Base-by-base conservation (phyloP, 2,329 filamentous ascomycete genomes). In the Aspergillus udagawae region DNA sequence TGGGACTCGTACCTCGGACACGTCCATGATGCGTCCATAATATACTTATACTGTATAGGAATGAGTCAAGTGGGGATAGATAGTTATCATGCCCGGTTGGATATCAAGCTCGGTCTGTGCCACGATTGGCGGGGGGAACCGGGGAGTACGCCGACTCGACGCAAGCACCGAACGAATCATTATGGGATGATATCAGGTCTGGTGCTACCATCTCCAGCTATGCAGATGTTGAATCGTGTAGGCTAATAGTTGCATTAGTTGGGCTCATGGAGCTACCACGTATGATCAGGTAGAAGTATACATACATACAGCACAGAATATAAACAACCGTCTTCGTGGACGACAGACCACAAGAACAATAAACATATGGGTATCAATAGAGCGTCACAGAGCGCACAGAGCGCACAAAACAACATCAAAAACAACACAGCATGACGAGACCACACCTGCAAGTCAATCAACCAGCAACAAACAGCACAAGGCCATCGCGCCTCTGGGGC, bases 291-390 rank as follows among this genome's bases (percentile, higher is more conserved):
- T 21, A 44, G n/a, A 12, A 4, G 10, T 45, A 45, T 45, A 47
- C 44, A 47, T 45, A 47, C 44, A 47, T 47, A 47, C 21, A 47
- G 14, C 14, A 21, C 8, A 21, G 23, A 20, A 12, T 12, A 25
- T 3, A 29, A 10, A 29, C 28, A 21, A 20, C 17, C 41, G 20
- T n/a, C 41, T 21, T 14, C 9, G 32, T 23, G 35, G 48, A 32
- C 49, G 14, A 51, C 32, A 20, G 17, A 12, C 20, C 20, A 28
- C 47, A 54, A 44, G 48, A 56, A n/a, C 49, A 50, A 27, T 56
- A 59, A 45, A 56, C 55, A 59, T 57, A 32, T 21, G 62, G 60
- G 60, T 62, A 65, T 60, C 61, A 56, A 60, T 60, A 54, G 35
- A 42, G 29, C n/a, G n/a, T n/a, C n/a, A n/a, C n/a, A n/a, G n/a